phyloP scores from a whole-genome alignment of 2,329 filamentous ascomycete species.

The Emericellopsis atlantica region DNA sequence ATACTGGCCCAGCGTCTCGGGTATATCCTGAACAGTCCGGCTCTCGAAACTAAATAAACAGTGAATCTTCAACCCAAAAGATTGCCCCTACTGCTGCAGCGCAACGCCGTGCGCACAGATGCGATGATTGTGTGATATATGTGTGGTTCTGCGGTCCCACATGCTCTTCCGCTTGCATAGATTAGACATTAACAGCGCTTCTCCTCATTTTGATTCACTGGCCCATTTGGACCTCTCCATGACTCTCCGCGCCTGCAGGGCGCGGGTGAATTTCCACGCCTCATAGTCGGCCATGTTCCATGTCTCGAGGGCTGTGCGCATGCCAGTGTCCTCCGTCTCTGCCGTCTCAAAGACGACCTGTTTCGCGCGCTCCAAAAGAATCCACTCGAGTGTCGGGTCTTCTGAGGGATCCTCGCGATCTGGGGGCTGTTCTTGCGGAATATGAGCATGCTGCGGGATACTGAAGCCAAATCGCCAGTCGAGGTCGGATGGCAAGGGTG shows the following conservation, averaged over 20 bases:
- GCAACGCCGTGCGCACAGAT: too few species aligned
- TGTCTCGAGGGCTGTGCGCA: slow-evolving; percentile 46
- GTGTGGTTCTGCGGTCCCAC: too few species aligned
- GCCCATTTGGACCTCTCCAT: slow-evolving; percentile 36
- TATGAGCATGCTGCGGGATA: slow-evolving; percentile 38
- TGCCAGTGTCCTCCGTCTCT: slow-evolving; percentile 27
- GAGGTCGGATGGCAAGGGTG: slow-evolving; percentile 52
- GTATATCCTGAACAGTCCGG: too few species aligned
- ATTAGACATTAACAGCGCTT: too few species aligned
- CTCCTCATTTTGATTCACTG: neutral
- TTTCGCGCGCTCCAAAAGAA: slow-evolving; percentile 33
- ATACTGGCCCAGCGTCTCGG: too few species aligned
- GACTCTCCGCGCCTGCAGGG: slow-evolving; percentile 48
- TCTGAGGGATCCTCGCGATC: slow-evolving; percentile 26
- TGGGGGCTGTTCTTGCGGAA: slow-evolving; percentile 8
- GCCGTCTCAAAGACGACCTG: slow-evolving; percentile 34
- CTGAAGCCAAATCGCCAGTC: slow-evolving; percentile 86
- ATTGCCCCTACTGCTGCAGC: too few species aligned
- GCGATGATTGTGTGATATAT: too few species aligned
- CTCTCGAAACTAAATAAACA: too few species aligned
- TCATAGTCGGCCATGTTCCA: slow-evolving; percentile 65
- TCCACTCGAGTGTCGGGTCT: slow-evolving; percentile 28
- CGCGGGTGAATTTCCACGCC: slow-evolving; percentile 62
- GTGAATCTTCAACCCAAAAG: too few species aligned
- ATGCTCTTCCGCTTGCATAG: too few species aligned